A percentile compares a stretch with the other conserved stretches of the same genome.
phyloP scores from a whole-genome alignment of 331 rosid species.

The Cydonia oblonga region DNA sequence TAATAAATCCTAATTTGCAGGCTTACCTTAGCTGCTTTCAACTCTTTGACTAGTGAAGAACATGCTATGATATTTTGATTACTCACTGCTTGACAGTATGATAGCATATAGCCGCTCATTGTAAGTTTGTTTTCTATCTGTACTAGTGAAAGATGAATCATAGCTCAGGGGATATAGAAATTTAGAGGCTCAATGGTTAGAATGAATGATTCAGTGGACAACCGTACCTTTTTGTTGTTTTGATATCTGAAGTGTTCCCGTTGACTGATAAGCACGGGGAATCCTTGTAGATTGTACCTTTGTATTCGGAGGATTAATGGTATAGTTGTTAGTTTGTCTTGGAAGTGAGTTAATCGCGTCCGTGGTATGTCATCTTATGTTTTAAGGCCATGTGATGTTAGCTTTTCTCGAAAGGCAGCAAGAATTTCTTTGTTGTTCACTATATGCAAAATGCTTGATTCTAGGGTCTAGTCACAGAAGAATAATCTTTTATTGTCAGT shows the following conservation, averaged over 20 bases:
- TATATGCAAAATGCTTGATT: background rate
- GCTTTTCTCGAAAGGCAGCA: no score
- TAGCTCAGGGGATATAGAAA: conserved; percentile 11
- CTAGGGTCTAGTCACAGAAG: background rate
- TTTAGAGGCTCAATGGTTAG: background rate
- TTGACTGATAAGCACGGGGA: background rate
- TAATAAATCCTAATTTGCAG: conserved; percentile 38
- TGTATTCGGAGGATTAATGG: background rate
- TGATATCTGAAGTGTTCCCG: background rate
- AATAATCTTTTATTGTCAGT: background rate
- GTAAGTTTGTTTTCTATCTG: conserved; percentile 22
- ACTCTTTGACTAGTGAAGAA: conserved; percentile 47
- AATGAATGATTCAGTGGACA: conserved; percentile 1
- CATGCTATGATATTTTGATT: conserved; percentile 34
- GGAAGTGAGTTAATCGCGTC: background rate
- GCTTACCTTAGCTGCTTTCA: conserved; percentile 56
- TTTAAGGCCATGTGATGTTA: background rate
- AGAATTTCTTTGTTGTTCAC: background rate
- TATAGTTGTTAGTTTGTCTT: background rate
- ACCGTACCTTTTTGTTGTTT: conserved; percentile 2
- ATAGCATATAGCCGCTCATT: conserved; percentile 14
- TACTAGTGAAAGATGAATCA: background rate
- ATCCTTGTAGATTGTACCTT: background rate
- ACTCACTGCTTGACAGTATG: conserved; percentile 15
- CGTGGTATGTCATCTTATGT: background rate